A percentile compares a stretch with the other conserved stretches of the same genome.
Evolutionary conservation across 225 moss, liverwort and hornwort species (phyloP).

Genomic region (Takakia lepidozioides): DNA sequence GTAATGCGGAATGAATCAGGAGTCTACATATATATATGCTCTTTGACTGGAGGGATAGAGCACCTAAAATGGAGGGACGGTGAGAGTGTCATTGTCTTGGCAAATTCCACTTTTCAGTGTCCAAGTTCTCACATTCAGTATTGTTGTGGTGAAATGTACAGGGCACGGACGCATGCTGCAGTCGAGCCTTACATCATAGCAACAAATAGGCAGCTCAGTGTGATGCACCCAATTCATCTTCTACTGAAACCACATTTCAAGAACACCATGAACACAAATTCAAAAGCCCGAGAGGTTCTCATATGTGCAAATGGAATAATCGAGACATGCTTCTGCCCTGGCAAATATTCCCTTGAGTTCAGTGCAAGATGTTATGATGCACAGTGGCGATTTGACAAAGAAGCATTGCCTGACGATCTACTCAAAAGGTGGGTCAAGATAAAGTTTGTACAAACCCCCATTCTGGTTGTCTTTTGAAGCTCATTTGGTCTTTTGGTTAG

Average conservation of each 20-base stretch:
- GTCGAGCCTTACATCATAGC: constrained; percentile 10
- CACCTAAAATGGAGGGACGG: too few relatives aligned
- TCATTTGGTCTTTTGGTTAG: background rate
- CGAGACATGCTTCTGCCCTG: constrained; percentile 4
- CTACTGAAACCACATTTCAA: constrained; percentile 4
- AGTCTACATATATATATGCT: too few relatives aligned
- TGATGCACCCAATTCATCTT: constrained; percentile 3
- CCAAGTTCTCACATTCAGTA: too few relatives aligned
- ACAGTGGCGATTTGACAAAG: constrained; percentile 5
- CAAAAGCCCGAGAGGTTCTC: background rate
- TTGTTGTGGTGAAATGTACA: background rate
- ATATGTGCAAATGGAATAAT: constrained; percentile 4
- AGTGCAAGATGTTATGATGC: background rate
- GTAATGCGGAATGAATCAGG: background rate
- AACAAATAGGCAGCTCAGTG: constrained; percentile 10
- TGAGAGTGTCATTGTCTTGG: too few relatives aligned
- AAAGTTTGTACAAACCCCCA: too few relatives aligned
- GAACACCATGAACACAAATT: constrained; percentile 7
- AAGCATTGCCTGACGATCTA: constrained; percentile 4
- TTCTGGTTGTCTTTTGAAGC: too few relatives aligned
- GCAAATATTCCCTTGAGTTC: constrained; percentile 1
- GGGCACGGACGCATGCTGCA: constrained; percentile 3
- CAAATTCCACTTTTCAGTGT: too few relatives aligned
- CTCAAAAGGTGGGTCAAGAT: constrained; percentile 4
- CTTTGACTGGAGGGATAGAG: too few relatives aligned